These are phyloP conservation scores for Aspergillus hortae DNA, from an alignment of 2,329 filamentous ascomycete species.

Conservation along the genomic window DNA sequence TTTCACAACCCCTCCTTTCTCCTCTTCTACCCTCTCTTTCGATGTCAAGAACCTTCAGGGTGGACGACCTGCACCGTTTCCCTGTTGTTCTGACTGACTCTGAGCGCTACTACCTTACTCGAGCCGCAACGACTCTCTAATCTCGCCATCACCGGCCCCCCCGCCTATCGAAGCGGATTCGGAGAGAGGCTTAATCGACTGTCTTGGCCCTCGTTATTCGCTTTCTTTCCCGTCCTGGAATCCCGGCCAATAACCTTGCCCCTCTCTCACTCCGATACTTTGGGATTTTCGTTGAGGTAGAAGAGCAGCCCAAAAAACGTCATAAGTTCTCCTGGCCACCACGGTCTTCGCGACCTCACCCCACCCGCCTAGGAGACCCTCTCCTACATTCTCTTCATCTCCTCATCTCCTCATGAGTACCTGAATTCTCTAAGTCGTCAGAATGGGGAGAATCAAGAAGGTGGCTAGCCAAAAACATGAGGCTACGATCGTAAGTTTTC, in stretches of 20 bases:
- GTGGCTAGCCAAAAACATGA: slow-evolving; percentile 50
- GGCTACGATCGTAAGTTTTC: slow-evolving; percentile 46
- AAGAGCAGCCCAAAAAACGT: slow-evolving; percentile 34
- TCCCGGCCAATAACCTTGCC: neutral
- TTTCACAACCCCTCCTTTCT: neutral
- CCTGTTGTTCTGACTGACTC: slow-evolving; percentile 24
- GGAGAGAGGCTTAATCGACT: neutral
- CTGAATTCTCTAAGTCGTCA: slow-evolving; percentile 28
- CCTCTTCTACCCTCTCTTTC: slow-evolving; percentile 2
- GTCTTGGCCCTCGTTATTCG: neutral
- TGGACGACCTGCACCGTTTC: slow-evolving; percentile 43
- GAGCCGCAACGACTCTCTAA: slow-evolving; percentile 15
- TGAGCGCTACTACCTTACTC: slow-evolving; percentile 20
- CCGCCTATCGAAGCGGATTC: neutral
- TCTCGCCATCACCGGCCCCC: slow-evolving; percentile 13
- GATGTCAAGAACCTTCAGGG: slow-evolving; percentile 22
- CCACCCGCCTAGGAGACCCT: slow-evolving; percentile 25
- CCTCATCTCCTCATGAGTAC: slow-evolving; percentile 38
- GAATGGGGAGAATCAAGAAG: slow-evolving; percentile 54
- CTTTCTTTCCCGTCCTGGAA: neutral
- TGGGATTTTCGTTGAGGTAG: slow-evolving; percentile 25
- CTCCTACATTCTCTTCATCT: slow-evolving; percentile 14
- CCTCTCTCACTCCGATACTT: slow-evolving; percentile 13
- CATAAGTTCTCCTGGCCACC: slow-evolving; percentile 33
- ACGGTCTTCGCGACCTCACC: slow-evolving; percentile 24